Base-by-base conservation (phyloP, 192 early-diverging fungal species). In the Rhizophagus prolifer region DNA sequence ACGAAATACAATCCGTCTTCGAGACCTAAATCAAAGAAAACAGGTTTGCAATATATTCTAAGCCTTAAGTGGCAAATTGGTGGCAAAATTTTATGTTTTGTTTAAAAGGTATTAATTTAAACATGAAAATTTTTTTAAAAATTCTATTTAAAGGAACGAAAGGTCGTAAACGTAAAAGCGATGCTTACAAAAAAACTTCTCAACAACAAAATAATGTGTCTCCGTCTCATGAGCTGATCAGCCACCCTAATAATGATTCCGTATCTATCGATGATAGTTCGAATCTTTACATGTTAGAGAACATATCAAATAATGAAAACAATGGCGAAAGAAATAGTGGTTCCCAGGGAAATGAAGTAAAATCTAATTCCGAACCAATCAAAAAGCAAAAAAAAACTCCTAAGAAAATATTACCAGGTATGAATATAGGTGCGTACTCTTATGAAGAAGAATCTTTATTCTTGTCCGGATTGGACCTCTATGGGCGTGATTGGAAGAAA, bases 401-500 rank as follows among this genome's bases (percentile, higher is more conserved):
- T 66, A 87, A 80, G 81, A 60, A 85, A 79, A 71, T 89, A 68
- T 78, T 84, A 74, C 60, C 61, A 16, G 89, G 83, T 64, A 81
- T 88, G 44, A 91, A 88, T 44, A 87, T 88, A 6, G 95, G 95
- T 16, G 90, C 88, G 8, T 97, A 94, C 75, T 88, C 89, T 0
- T 92, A 93, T 54, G 86, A 86, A 8, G 95, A 97, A 76, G 90
- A 95, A 79, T 74, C 72, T 19, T 80, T 78, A 63, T 97, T 97
- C 78, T 75, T 90, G 9, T 91, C 92, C 62, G 95, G 91, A 1
- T 80, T 97, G 8, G 92, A 95, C 58, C 74, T 92, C 36, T 93
- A 84, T 84, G 95, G 95, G 19, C 86, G 95, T 36, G 89, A 94
- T 68, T 97, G 95, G 95, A 76, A 84, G 61, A 87, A 86, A 67